Conservation (phyloP, 2,329 filamentous ascomycete genomes). For the Hirsutella rhossiliensis region DNA sequence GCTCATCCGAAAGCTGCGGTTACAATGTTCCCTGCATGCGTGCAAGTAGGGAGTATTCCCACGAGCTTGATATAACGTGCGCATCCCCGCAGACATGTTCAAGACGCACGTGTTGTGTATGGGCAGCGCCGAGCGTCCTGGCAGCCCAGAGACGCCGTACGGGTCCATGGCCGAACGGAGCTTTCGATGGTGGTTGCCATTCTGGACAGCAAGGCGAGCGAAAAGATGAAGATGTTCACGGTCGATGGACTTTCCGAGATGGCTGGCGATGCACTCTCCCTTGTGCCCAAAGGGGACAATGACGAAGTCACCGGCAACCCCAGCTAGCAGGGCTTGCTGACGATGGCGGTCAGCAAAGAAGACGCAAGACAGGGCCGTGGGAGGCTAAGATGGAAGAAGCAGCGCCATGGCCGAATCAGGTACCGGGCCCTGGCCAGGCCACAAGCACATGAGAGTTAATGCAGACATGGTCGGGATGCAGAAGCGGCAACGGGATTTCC, state of each 20-base stretch:
- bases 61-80: background rate
- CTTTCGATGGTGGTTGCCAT: too few relatives aligned
- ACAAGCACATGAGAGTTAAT: background rate
- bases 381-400: background rate
- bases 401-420: background rate
- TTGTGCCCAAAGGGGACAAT: too few relatives aligned
- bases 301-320: too few relatives aligned
- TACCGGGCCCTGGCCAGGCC: background rate
- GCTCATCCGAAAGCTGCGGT: background rate
- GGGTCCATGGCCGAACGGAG: too few relatives aligned
- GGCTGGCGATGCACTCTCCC: too few relatives aligned
- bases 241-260: too few relatives aligned
- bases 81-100: too few relatives aligned
- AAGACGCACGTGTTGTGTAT: too few relatives aligned
- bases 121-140: too few relatives aligned
- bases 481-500: conserved; percentile 8
- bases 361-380: background rate
- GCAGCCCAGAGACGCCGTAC: too few relatives aligned
- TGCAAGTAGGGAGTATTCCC: background rate
- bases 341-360: conserved; percentile 2
- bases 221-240: too few relatives aligned
- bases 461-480: background rate
- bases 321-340: background rate
- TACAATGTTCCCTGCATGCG: background rate
- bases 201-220: too few relatives aligned